Percentiles rank a stretch among this genome's conserved stretches.
These are phyloP conservation scores for Camellia japonica DNA, from an alignment of 148 eudicot genomes.

Conservation along the genomic window DNA sequence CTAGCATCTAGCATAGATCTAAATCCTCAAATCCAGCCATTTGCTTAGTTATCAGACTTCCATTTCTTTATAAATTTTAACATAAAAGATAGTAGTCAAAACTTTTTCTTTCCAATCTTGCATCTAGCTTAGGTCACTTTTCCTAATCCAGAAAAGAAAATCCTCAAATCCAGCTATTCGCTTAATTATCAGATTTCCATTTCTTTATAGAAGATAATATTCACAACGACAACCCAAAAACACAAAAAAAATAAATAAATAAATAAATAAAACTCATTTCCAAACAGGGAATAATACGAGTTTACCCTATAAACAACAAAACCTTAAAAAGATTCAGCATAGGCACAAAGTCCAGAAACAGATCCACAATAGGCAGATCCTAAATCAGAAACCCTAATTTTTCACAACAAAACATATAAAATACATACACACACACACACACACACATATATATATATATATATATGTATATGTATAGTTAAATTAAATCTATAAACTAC, in stretches of 20 bases:
- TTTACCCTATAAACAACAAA: background rate
- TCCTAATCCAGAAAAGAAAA: background rate
- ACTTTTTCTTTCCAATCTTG: background rate
- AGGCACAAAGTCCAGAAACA: background rate
- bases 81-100: no score
- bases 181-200: background rate
- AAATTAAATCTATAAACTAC: background rate
- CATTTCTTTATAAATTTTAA: background rate
- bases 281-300: background rate
- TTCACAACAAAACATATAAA: background rate
- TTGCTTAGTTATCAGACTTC: background rate
- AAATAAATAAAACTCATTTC: no score
- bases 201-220: background rate
- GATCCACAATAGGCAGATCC: background rate
- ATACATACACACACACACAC: no score
- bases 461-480: no score
- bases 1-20: background rate
- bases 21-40: background rate
- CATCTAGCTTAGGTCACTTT: background rate
- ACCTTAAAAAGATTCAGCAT: background rate
- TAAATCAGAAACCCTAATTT: conserved; percentile 13
- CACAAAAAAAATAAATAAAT: no score
- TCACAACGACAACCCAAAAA: background rate
- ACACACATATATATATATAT: background rate
- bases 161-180: conserved; percentile 1